These are phyloP conservation scores for Diplotaxis tenuifolia DNA, from an alignment of 345 rosid genomes.

Conservation along the genomic window DNA sequence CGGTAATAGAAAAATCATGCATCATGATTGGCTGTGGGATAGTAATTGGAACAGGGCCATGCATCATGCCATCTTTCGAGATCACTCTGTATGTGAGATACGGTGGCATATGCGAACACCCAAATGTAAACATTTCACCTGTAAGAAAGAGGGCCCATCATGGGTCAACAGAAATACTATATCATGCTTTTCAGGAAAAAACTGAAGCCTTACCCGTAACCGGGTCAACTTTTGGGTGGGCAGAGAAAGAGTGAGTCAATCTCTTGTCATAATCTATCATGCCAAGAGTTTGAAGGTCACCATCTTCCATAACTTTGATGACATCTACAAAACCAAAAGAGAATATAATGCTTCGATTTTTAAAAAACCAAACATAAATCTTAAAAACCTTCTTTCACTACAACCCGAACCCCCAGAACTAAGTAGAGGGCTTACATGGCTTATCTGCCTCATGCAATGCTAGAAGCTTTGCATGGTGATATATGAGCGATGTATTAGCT, in stretches of 20 bases:
- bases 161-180: conserved; percentile 9
- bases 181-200: conserved; percentile 1
- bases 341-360: conserved; percentile 1
- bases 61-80: conserved; percentile 87
- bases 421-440: conserved; percentile 63
- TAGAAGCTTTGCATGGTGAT: conserved; percentile 85
- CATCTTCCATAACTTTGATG: conserved; percentile 85
- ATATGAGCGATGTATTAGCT: conserved; percentile 84
- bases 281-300: conserved; percentile 94
- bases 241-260: conserved; percentile 81
- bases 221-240: conserved; percentile 95
- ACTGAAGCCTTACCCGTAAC: conserved; percentile 56
- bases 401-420: not conserved
- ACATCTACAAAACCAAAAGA: conserved; percentile 55
- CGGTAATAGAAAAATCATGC: conserved; percentile 97
- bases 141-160: conserved; percentile 30
- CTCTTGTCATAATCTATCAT: conserved; percentile 89
- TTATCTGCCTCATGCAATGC: conserved; percentile 82
- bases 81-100: conserved; percentile 88
- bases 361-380: not conserved
- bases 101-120: conserved; percentile 67
- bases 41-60: conserved; percentile 85
- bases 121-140: conserved; percentile 98
- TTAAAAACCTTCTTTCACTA: not conserved
- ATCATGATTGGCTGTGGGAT: conserved; percentile 80